Percentiles rank a stretch among this genome's conserved stretches.
These are phyloP conservation scores for Porcisia deanei DNA, from an alignment of 208 protist genomes.

Conservation along the genomic window DNA sequence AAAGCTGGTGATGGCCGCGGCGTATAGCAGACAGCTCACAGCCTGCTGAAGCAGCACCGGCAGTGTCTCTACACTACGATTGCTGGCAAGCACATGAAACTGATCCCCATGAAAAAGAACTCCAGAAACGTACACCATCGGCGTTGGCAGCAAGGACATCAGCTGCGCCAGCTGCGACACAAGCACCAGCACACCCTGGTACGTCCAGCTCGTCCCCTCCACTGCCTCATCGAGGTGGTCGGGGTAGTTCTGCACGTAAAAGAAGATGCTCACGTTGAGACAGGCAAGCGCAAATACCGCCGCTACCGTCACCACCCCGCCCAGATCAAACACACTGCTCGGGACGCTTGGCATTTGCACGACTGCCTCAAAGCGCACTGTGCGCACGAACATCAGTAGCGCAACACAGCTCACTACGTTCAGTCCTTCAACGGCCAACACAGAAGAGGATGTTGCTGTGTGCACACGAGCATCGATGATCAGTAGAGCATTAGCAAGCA, in stretches of 20 bases:
- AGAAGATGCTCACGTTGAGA: slow-evolving; percentile 29
- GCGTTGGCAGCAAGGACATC: slow-evolving; percentile 43
- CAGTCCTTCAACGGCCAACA: slow-evolving; percentile 28
- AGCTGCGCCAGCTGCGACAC: slow-evolving; percentile 37
- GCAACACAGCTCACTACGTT: slow-evolving; percentile 31
- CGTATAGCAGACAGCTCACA: slow-evolving; percentile 57
- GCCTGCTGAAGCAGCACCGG: slow-evolving; percentile 63
- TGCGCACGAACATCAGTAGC: slow-evolving; percentile 63
- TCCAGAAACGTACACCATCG: slow-evolving; percentile 44
- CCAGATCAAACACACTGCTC: slow-evolving; percentile 41
- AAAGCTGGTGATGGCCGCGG: slow-evolving; percentile 36
- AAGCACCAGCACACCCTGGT: slow-evolving; percentile 29
- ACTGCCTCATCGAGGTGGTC: slow-evolving; percentile 18
- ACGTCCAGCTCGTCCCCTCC: slow-evolving; percentile 38
- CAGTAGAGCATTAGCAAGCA: slow-evolving; percentile 27
- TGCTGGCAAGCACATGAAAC: slow-evolving; percentile 39
- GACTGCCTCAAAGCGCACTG: slow-evolving; percentile 29
- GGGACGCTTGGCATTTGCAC: slow-evolving; percentile 7
- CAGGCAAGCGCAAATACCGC: slow-evolving; percentile 26
- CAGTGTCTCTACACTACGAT: slow-evolving; percentile 23
- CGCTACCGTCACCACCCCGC: slow-evolving; percentile 33
- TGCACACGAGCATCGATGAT: slow-evolving; percentile 14
- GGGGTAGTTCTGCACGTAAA: slow-evolving; percentile 31
- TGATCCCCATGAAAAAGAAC: slow-evolving; percentile 46
- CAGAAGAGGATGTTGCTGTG: slow-evolving; percentile 25